Evolutionary conservation across 495 filamentous ascomycete genomes (phyloP).

Genomic region (Aspergillus coremiiformis): DNA sequence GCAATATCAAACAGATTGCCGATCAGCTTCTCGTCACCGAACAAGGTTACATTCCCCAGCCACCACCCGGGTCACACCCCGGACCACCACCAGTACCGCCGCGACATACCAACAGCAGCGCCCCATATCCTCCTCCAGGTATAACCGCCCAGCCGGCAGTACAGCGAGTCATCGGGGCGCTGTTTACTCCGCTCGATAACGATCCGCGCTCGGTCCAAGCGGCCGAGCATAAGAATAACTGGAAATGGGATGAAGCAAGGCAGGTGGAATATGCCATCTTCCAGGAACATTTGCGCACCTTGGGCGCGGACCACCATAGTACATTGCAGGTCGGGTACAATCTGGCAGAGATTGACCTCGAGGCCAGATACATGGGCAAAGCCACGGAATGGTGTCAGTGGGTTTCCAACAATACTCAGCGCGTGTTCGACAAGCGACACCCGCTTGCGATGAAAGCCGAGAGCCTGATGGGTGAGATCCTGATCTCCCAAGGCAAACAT

Average conservation of each 20-base stretch:
- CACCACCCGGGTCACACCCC: conserved; percentile 9
- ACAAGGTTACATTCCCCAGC: conserved; percentile 30
- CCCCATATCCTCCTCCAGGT: conserved; percentile 19
- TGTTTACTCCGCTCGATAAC: conserved; percentile 22
- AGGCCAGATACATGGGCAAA: conserved; percentile 22
- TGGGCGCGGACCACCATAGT: conserved; percentile 31
- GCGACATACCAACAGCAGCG: conserved; percentile 28
- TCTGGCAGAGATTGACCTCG: conserved; percentile 28
- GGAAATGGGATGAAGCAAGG: conserved; percentile 29
- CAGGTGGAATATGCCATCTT: conserved; percentile 31
- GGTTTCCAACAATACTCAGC: conserved; percentile 27
- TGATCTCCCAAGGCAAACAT: conserved; percentile 22
- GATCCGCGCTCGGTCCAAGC: conserved; percentile 26
- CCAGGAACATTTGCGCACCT: conserved; percentile 27
- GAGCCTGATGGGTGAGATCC: conserved; percentile 26
- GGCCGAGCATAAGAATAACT: conserved; percentile 25
- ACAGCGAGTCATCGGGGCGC: conserved; percentile 13
- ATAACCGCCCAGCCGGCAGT: conserved; percentile 9
- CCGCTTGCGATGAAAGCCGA: conserved; percentile 29
- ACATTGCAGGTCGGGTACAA: conserved; percentile 27
- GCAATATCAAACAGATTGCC: conserved; percentile 34
- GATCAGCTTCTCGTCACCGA: conserved; percentile 29
- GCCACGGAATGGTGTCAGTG: conserved; percentile 28
- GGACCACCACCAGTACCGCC: conserved; percentile 26
- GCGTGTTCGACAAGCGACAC: conserved; percentile 27